These are phyloP conservation scores for Pythium volutum DNA, from an alignment of 352 stramenopile species.

Conservation along the genomic window DNA sequence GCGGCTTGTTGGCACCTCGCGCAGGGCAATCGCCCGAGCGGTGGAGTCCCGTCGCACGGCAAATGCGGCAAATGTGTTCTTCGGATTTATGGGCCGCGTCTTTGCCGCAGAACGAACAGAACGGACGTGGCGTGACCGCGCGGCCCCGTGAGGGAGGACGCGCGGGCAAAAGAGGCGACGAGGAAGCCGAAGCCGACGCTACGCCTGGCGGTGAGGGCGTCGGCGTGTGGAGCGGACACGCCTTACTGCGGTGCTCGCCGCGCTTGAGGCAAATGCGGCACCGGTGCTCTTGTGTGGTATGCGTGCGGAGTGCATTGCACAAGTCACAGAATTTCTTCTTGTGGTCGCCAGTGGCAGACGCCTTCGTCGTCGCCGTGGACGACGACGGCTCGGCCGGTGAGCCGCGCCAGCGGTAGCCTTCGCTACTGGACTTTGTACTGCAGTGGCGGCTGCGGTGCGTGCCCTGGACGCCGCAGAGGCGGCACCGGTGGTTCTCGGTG, in stretches of 20 bases:
- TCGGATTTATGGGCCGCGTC: conserved; percentile 47
- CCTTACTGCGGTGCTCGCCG: conserved; percentile 61
- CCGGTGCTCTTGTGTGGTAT: conserved; percentile 57
- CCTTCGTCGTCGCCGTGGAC: too few relatives aligned
- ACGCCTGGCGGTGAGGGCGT: too few relatives aligned
- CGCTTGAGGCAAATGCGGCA: conserved; percentile 61
- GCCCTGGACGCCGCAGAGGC: conserved; percentile 47
- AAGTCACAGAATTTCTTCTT: conserved; percentile 39
- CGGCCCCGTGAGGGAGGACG: conserved; percentile 4
- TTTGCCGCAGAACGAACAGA: conserved; percentile 65
- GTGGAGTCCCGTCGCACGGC: conserved; percentile 47
- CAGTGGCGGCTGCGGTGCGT: conserved; percentile 60
- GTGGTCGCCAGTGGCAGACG: too few relatives aligned
- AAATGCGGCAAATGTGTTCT: conserved; percentile 62
- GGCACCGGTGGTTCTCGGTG: conserved; percentile 59
- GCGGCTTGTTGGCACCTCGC: neutral
- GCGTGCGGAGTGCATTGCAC: conserved; percentile 46
- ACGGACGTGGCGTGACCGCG: conserved; percentile 18
- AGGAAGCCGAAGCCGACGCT: neutral
- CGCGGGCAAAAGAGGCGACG: neutral
- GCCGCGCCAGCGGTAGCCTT: conserved; percentile 42
- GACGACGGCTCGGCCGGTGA: conserved; percentile 28
- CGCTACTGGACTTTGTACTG: conserved; percentile 19
- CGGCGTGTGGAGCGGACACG: conserved; percentile 42
- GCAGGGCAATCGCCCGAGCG: conserved; percentile 55